Conservation (phyloP, 805 yeast species). For the Candida railenensis region DNA sequence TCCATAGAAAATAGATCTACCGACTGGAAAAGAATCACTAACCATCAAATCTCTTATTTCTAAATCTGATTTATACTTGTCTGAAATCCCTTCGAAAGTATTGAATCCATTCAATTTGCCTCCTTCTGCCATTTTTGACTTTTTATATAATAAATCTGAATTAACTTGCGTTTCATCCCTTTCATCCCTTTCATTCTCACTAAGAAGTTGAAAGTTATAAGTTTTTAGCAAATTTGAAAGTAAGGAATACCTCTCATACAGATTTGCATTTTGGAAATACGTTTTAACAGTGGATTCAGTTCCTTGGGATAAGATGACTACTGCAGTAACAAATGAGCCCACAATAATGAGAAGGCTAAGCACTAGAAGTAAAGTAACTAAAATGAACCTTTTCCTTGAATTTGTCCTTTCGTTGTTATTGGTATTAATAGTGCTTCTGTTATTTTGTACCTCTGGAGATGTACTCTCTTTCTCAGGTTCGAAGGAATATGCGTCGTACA, state of each 20-base stretch:
- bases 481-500: background rate
- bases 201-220: background rate
- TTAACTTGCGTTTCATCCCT: background rate
- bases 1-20: constrained; percentile 47
- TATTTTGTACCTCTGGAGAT: background rate
- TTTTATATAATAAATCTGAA: background rate
- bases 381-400: background rate
- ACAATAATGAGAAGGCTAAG: constrained; percentile 1
- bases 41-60: constrained; percentile 39
- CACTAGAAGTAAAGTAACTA: background rate
- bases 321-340: constrained; percentile 19
- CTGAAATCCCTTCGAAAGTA: constrained; percentile 24
- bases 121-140: constrained; percentile 6
- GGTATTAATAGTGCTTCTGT: no score
- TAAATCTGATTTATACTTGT: constrained; percentile 27
- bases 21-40: constrained; percentile 18
- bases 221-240: background rate
- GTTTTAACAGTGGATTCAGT: constrained; percentile 21
- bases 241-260: background rate
- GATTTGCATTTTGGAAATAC: constrained; percentile 8
- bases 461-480: background rate
- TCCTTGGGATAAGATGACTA: constrained; percentile 28
- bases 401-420: background rate
- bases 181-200: background rate
- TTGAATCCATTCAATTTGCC: constrained; percentile 10